These are phyloP conservation scores for Trypanosoma brucei DNA, from an alignment of 208 protist species.

Conservation along the genomic window DNA sequence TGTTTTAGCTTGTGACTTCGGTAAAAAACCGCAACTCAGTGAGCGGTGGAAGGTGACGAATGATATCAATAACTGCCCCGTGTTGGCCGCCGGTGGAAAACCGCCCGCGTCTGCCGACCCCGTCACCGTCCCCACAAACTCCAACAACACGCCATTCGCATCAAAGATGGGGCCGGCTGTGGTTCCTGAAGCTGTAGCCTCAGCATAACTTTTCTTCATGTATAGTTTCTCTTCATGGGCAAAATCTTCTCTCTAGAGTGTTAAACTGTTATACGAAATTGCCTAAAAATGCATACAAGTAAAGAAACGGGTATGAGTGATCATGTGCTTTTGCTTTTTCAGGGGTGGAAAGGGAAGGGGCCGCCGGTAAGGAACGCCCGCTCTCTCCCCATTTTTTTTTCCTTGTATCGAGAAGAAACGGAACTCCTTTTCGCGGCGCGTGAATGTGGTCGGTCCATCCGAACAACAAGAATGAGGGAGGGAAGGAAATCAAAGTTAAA, in stretches of 20 bases:
- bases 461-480: too few relatives aligned
- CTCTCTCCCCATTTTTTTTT: too few relatives aligned
- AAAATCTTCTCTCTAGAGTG: background rate
- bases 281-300: too few relatives aligned
- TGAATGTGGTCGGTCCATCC: too few relatives aligned
- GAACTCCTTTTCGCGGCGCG: too few relatives aligned
- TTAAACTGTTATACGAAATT: background rate
- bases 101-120: background rate
- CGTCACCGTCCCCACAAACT: background rate
- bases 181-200: background rate
- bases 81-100: background rate
- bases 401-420: too few relatives aligned
- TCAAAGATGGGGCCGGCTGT: background rate
- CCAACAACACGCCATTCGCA: background rate
- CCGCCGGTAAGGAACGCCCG: too few relatives aligned
- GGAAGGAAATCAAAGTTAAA: too few relatives aligned
- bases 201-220: background rate
- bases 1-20: conserved; percentile 61
- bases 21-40: background rate
- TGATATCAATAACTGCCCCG: conserved; percentile 9
- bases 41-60: conserved; percentile 12
- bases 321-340: too few relatives aligned
- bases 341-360: too few relatives aligned
- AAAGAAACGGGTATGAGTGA: too few relatives aligned
- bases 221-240: background rate